These are phyloP conservation scores for Aspergillus pseudoglaucus DNA, from an alignment of 2,329 filamentous ascomycete species.

Conservation along the genomic window DNA sequence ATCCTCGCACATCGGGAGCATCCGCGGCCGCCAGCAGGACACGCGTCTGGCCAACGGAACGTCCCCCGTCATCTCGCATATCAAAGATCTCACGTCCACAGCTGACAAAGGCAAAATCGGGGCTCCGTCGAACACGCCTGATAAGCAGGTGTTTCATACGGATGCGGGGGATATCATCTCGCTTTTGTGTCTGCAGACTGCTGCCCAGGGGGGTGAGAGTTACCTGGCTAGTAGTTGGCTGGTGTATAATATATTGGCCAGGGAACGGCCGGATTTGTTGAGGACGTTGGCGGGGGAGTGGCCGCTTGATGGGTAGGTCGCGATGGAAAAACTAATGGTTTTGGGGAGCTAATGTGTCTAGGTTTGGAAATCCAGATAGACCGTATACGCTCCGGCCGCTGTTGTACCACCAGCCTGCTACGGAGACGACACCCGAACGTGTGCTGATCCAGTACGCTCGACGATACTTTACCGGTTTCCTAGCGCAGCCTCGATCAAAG, in stretches of 20 bases:
- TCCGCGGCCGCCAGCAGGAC: slow-evolving; percentile 38
- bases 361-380: slow-evolving; percentile 46
- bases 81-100: slow-evolving; percentile 51
- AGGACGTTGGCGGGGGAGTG: slow-evolving; percentile 44
- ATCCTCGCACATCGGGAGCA: slow-evolving; percentile 35
- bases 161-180: slow-evolving; percentile 50
- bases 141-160: slow-evolving; percentile 47
- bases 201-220: slow-evolving; percentile 45
- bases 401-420: slow-evolving; percentile 47
- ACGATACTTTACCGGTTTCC: slow-evolving; percentile 47
- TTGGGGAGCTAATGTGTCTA: slow-evolving; percentile 14
- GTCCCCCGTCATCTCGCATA: slow-evolving; percentile 50
- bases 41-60: slow-evolving; percentile 13
- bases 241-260: slow-evolving; percentile 50
- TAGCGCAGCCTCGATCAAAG: slow-evolving; percentile 29
- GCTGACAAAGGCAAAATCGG: slow-evolving; percentile 9
- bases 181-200: slow-evolving; percentile 40
- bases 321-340: not conserved
- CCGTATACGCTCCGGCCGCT: slow-evolving; percentile 38
- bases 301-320: slow-evolving; percentile 39
- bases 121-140: slow-evolving; percentile 16
- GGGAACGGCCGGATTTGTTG: slow-evolving; percentile 47
- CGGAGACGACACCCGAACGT: slow-evolving; percentile 40
- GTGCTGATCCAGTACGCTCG: slow-evolving; percentile 54
- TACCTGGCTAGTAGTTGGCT: slow-evolving; percentile 47